Evolutionary conservation across 2,329 filamentous ascomycete species (phyloP), one percentile per base, ranked within the genome.

Genomic region (Hymenoscyphus occultus): DNA sequence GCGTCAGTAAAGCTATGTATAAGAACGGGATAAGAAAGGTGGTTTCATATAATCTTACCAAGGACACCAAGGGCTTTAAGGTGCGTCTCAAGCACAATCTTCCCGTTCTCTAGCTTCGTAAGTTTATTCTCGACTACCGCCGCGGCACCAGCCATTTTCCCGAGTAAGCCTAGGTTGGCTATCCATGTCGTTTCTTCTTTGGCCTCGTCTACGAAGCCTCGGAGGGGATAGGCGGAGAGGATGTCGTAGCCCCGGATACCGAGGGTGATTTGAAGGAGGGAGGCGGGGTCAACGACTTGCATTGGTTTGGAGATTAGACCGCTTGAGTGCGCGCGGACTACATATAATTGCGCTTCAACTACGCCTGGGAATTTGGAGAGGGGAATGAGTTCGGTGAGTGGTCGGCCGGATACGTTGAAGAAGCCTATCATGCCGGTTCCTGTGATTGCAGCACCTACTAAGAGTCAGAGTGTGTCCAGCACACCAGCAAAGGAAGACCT

Each of bases 141-240:
- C 0, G 92, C 93, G 0, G 89, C 87, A 0, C 93, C 94, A 0
- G 92, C 92, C 91, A 98, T 96, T 77, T 97, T 97, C 1, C 85
- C 90, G 3, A 96, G 69, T 1, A 98, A 80, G 0, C 94, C 94
- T 0, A 98, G 77, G 19, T 90, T 87, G 0, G 91, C 87, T 1
- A 93, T 80, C 56, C 78, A 78, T 0, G 89, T 79, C 0, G 76
- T 71, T 10, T 74, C 71, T 5, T 75, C 66, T 48, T 79, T 74
- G 19, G 74, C 74, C 22, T 75, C 68, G 45, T 79, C 73, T 1
- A 79, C 76, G 68, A 94, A 87, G 0, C 80, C 76, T 0, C 82
- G 81, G 1, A 93, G 76, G 0, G 90, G 89, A 68, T 89, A 90
- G 0, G 90, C 90, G 0, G 88, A 90, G 9, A 97, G 80, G 62